A percentile compares a stretch with the other conserved stretches of the same genome.
phyloP scores from a whole-genome alignment of 805 yeast species.

The Candida montana region DNA sequence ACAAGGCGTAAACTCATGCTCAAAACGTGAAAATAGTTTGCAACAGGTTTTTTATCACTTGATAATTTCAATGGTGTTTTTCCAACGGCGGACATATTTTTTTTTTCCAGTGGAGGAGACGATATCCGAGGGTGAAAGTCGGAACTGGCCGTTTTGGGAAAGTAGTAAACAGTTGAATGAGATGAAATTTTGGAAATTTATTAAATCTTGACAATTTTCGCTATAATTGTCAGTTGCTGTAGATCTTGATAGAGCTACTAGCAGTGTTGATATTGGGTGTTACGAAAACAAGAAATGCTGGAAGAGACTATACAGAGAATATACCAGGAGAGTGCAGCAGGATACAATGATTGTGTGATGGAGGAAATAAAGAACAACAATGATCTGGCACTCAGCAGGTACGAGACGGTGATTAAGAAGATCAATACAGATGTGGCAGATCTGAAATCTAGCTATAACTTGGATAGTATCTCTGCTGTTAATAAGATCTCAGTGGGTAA shows the following conservation, averaged over 20 bases:
- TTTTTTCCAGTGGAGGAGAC: neutral
- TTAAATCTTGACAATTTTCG: neutral
- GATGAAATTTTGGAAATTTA: neutral
- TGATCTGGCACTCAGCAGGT: slow-evolving; percentile 11
- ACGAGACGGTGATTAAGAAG: slow-evolving; percentile 11
- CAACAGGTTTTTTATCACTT: too few species aligned
- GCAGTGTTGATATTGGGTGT: neutral
- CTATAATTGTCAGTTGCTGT: too few species aligned
- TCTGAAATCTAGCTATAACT: slow-evolving; percentile 4
- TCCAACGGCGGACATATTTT: neutral
- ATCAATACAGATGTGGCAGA: slow-evolving; percentile 8
- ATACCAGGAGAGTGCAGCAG: slow-evolving; percentile 1
- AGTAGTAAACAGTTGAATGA: slow-evolving; percentile 3
- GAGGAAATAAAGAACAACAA: slow-evolving; percentile 23
- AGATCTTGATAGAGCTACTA: too few species aligned
- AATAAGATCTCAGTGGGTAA: slow-evolving; percentile 16
- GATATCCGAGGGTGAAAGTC: slow-evolving; percentile 2
- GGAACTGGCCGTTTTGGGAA: slow-evolving; percentile 11
- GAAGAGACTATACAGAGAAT: neutral
- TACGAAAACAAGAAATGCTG: neutral
- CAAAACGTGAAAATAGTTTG: too few species aligned
- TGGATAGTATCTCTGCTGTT: slow-evolving; percentile 5
- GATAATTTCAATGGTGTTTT: too few species aligned
- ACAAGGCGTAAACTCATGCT: slow-evolving; percentile 12
- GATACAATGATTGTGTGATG: slow-evolving; percentile 7